Evolutionary conservation across 306 rosid genomes (phyloP), one percentile per base, ranked within the genome.

Genomic region (Psophocarpus tetragonolobus): DNA sequence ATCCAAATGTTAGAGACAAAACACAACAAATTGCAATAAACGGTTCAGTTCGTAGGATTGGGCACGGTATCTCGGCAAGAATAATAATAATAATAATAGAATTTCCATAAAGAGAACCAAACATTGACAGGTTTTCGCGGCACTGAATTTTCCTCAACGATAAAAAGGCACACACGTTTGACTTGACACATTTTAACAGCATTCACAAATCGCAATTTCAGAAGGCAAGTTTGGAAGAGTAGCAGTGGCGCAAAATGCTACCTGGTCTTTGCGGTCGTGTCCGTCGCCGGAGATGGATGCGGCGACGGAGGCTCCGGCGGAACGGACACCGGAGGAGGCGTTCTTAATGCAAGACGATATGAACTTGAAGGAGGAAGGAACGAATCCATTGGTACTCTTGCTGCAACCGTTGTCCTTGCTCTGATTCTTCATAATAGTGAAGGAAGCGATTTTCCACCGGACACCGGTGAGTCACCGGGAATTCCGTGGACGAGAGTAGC

Each of bases 311-410:
- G 93, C 91, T 70, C 92, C 80, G 74, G 96, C 98, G 0, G 97
- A 90, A 13, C 93, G 90, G 41, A 90, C 95, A 38, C 97, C 97
- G 53, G 97, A 88, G 53, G 98, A 92, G 60, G 98, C 98, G 27
- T 93, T 92, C 79, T 88, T 94, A 73, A 94, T 84, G 82, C 97
- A 94, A 61, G 97, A 92, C 4, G 98, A 94, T 3, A 94, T 90
- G 76, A 94, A 94, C 86, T 88, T 94, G 81, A 94, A 70, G 68
- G 98, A 94, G 88, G 84, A 88, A 9, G 98, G 97, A 56, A 94
- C 78, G 39, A 92, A 92, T 50, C 97, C 91, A 78, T 91, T 90
- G 76, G 36, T 90, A 74, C 41, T 82, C 74, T 77, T 93, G 84
- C 29, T 93, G 80, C 36, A 74, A 54, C 84, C 84, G 74, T 85